Base-by-base conservation (phyloP, 2,329 filamentous ascomycete genomes). In the Fusarium paranaense region DNA sequence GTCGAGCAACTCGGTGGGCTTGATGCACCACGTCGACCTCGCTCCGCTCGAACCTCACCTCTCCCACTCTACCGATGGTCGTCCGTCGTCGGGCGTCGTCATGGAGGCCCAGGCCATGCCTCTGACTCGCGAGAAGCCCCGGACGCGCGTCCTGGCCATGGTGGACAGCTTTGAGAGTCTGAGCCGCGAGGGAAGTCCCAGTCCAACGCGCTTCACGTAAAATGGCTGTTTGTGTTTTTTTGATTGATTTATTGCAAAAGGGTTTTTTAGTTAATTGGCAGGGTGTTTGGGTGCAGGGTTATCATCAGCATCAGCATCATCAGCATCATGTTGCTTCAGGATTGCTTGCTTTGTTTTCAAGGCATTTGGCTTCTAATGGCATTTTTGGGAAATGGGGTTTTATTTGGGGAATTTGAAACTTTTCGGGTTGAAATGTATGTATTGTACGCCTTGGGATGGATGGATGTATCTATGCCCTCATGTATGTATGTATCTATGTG, bases 131-230 rank as follows among this genome's bases (percentile, higher is more conserved):
- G 82, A 85, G 73, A 80, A 80, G 67, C 83, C 86, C 11, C 78
- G 82, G 72, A 86, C 86, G 16, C 80, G 85, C 38, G 89, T 91
- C 32, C 78, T 89, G 56, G 83, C 85, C 54, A 89, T 91, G 87
- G 88, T 91, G 42, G 85, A 90, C 75, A 85, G 82, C 67, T 84
- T 90, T 68, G 89, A 91, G 83, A 84, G 79, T 37, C 79, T 81
- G 63, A 88, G 85, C 70, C 81, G 83, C 47, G 83, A 84, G 27
- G 78, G 74, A 6, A 89, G 86, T 68, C 82, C 86, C 25, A 78
- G 86, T 68, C 82, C 86, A 22, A 78, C 70, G 63, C 68, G 75
- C 18, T 70, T 66, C 45, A 58, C 59, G 27, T 76, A 56, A 27
- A 60, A 27, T 5, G 6, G 27, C 27, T 27, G 27, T 27, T 2